phyloP scores from a whole-genome alignment of 352 stramenopile genomes.

The Pythium sukuiense region DNA sequence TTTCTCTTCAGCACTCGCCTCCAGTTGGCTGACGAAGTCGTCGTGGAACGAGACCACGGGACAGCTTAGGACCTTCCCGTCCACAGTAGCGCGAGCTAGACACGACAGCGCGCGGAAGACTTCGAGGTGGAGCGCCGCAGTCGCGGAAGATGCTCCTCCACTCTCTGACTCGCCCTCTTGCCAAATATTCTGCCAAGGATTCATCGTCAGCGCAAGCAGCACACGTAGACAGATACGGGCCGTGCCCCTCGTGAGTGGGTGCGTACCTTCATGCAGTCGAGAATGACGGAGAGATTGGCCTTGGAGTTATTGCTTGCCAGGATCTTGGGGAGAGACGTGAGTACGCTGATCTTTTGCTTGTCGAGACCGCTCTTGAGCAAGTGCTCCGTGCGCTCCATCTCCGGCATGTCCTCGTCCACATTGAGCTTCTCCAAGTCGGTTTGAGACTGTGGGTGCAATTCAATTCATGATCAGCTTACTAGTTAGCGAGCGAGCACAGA shows the following conservation, averaged over 20 bases:
- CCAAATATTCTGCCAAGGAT: slow-evolving; percentile 32
- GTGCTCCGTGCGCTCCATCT: slow-evolving; percentile 80
- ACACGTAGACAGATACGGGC: not conserved
- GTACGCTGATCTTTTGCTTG: slow-evolving; percentile 79
- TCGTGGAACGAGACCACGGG: slow-evolving; percentile 62
- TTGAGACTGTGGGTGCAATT: slow-evolving; percentile 43
- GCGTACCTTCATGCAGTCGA: slow-evolving; percentile 78
- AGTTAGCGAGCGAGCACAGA: not conserved
- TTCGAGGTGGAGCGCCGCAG: slow-evolving; percentile 48
- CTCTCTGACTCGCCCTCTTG: slow-evolving; percentile 66
- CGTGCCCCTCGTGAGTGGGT: not conserved
- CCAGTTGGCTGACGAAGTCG: slow-evolving; percentile 53
- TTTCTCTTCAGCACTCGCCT: slow-evolving; percentile 48
- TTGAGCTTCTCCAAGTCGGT: slow-evolving; percentile 86
- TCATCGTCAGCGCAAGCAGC: not conserved
- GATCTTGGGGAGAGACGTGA: slow-evolving; percentile 68
- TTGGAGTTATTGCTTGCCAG: slow-evolving; percentile 76
- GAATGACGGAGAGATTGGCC: slow-evolving; percentile 50
- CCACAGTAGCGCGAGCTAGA: slow-evolving; percentile 60
- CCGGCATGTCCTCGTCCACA: slow-evolving; percentile 79
- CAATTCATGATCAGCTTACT: not conserved
- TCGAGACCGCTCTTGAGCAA: slow-evolving; percentile 74
- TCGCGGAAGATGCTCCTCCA: slow-evolving; percentile 19
- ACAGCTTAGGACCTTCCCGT: slow-evolving; percentile 67
- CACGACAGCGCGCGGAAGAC: slow-evolving; percentile 62